Base-by-base conservation (phyloP, 2,329 filamentous ascomycete genomes). In the Eutypella sp. region DNA sequence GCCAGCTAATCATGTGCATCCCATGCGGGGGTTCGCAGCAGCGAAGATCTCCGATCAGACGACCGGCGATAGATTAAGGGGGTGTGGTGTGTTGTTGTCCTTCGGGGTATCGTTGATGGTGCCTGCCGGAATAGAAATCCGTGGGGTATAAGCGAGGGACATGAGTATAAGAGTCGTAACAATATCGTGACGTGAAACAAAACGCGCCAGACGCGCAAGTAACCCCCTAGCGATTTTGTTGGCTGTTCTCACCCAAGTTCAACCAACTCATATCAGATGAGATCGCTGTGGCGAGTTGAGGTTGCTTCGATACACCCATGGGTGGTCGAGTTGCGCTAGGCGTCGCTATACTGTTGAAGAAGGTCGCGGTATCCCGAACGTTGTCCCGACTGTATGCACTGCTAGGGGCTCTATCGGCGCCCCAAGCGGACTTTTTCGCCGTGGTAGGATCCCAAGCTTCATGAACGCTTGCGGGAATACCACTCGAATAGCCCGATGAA, bases 261-360 rank as follows among this genome's bases (percentile, higher is more conserved):
- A 91, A 67, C 87, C 87, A 91, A 66, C 84, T 88, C 84, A 90
- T 87, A 63, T 90, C 87, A 42, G 75, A 76, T 11, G 76, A 74
- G 6, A 69, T 70, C 40, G 76, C 71, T 65, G 68, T 73, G 19
- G 68, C 64, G 24, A 79, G 67, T 55, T 76, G 76, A 16, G 74
- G 74, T 53, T 77, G 74, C 42, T 64, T 66, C 59, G 70, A 76
- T 47, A 74, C 61, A 37, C 63, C 68, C n/a, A 57, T 61, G 6
- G 59, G 57, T 46, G 56, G 57, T 43, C 56, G 57, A 44, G 45
- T 60, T 18, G 51, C 53, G 43, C 48, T 58, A 47, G 59, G 63
- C 25, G 54, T 48, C 34, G 65, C 66, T 9, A 74, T 61, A 4
- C 70, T 66, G 19, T 71, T 70, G 51, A 60, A 65, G 54, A 75